These are phyloP conservation scores for Stellera chamaejasme DNA, from an alignment of 345 rosid genomes.

Conservation along the genomic window DNA sequence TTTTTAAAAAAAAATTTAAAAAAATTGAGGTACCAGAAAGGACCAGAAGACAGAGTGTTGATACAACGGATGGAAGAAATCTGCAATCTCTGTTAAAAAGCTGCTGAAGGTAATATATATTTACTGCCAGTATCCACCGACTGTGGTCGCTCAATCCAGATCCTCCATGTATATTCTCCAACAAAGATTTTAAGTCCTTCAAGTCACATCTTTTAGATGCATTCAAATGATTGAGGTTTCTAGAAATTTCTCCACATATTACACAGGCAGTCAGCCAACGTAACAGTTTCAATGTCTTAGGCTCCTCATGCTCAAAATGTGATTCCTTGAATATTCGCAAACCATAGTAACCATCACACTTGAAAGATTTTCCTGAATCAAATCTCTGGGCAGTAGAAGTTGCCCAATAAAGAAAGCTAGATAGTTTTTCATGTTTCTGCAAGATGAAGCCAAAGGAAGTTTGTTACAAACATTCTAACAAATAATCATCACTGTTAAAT, in stretches of 20 bases:
- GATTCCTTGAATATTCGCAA: constrained; percentile 21
- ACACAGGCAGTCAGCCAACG: constrained; percentile 85
- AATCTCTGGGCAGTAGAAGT: constrained; percentile 54
- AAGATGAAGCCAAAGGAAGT: constrained; percentile 14
- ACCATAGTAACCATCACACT: constrained; percentile 18
- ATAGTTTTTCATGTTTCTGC: constrained; percentile 56
- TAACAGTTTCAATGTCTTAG: constrained; percentile 52
- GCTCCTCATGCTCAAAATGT: constrained; percentile 32
- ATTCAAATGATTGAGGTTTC: constrained; percentile 16
- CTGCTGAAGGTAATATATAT: constrained; percentile 56
- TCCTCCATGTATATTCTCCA: constrained; percentile 28
- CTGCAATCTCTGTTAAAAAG: constrained; percentile 33
- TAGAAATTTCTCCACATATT: constrained; percentile 53
- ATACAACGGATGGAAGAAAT: constrained; percentile 52
- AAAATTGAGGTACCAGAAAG: constrained; percentile 22
- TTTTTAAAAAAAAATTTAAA: constrained; percentile 11
- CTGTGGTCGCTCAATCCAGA: constrained; percentile 19
- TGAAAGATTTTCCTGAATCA: constrained; percentile 23
- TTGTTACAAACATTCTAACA: constrained; percentile 2
- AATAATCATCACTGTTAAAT: no score
- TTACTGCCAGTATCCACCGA: constrained; percentile 32
- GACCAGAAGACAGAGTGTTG: constrained; percentile 56
- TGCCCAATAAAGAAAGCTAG: constrained; percentile 66
- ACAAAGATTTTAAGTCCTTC: constrained; percentile 32
- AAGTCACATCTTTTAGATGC: constrained; percentile 23